Percentiles rank a stretch among this genome's conserved stretches.
phyloP scores from a whole-genome alignment of 225 moss, liverwort and hornwort species.

The Takakia lepidozioides region DNA sequence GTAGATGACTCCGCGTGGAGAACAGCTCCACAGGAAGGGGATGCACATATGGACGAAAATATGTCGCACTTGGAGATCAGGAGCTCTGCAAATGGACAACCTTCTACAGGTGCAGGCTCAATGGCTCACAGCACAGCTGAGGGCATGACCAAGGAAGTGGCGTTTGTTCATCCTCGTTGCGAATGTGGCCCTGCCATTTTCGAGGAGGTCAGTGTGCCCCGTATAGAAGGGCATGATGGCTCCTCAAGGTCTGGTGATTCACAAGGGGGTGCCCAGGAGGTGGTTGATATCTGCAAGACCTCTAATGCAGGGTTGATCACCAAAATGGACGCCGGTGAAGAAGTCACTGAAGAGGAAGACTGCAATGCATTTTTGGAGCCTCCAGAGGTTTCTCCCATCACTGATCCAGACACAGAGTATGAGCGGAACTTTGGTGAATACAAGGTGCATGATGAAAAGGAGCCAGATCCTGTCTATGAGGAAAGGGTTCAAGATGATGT shows the following conservation, averaged over 20 bases:
- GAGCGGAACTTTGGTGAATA: conserved; percentile 22
- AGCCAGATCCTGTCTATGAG: conserved; percentile 26
- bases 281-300: too few species aligned
- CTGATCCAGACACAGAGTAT: conserved; percentile 11
- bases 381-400: conserved; percentile 8
- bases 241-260: conserved; percentile 4
- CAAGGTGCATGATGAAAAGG: conserved; percentile 30
- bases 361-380: conserved; percentile 8
- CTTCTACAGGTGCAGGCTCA: conserved; percentile 9
- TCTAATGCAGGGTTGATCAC: too few species aligned
- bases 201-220: conserved; percentile 15
- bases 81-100: conserved; percentile 11
- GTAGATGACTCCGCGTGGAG: conserved; percentile 4
- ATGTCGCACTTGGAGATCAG: conserved; percentile 14
- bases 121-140: conserved; percentile 14
- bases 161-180: too few species aligned
- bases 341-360: conserved; percentile 13
- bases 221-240: conserved; percentile 12
- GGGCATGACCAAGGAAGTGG: too few species aligned
- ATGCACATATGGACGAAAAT: conserved; percentile 6
- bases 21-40: conserved; percentile 13
- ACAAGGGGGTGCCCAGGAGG: too few species aligned
- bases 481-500: conserved; percentile 34
- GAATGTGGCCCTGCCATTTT: too few species aligned
- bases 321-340: conserved; percentile 5